Evolutionary conservation across 192 early-diverging fungal species (phyloP), one percentile per base, ranked within the genome.

Genomic region (Chytriomyces sp.): DNA sequence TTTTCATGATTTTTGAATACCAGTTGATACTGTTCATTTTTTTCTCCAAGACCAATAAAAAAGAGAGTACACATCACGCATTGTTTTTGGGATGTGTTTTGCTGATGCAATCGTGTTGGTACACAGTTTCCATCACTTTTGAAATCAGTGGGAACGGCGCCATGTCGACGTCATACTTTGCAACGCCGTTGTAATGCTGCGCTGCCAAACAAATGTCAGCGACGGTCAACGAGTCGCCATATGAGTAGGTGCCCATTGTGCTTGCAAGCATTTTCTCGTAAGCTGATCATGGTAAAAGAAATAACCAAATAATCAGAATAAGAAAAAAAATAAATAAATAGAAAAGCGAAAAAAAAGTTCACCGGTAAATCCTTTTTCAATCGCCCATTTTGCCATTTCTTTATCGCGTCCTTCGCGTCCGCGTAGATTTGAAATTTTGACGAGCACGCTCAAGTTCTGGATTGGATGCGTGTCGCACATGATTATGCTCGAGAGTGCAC

Each of bases 381-480:
- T 69, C 50, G 26, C 50, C 68, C 68, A 69, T 13, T 53, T 20
- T 11, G 68, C 68, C 23, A 69, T 44, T 26, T 69, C 68, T 20
- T 23, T 45, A 18, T 69, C 68, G 10, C 68, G 46, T 18, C 68
- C 68, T 16, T 43, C 23, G 10, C 13, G 23, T 28, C 49, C 23
- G 7, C 50, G 68, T 3, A 69, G n/a, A n/a, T 69, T 45, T 7
- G 18, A 23, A 7, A 69, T 50, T 43, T 69, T 69, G 26, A 23
- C 50, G 13, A 69, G 35, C 18, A 57, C 50, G 26, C 18, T 23
- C 46, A 44, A 23, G 50, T 69, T 69, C 28, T 69, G 68, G 16
- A 69, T 7, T 43, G 68, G 68, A 50, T 69, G 68, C 18, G 26
- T 69, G 45, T 69, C 68, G 26, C 68, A 69, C 18, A 24, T 16